phyloP scores from a whole-genome alignment of 2,329 filamentous ascomycete genomes.

The Neonectria punicea region DNA sequence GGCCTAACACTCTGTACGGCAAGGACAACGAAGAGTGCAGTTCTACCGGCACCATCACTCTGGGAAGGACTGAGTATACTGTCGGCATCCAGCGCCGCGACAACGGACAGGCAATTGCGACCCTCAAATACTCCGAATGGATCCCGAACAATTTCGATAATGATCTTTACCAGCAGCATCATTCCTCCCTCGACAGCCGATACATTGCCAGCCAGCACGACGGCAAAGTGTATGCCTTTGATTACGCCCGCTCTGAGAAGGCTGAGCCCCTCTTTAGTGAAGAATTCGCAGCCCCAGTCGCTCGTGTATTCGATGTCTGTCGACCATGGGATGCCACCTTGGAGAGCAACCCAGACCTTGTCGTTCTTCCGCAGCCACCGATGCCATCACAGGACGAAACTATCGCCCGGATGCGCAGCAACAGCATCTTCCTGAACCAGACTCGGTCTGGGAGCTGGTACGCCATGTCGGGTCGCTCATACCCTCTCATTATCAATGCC shows the following conservation, averaged over 20 bases:
- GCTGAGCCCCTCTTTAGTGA: constrained; percentile 71
- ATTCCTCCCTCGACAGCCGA: constrained; percentile 81
- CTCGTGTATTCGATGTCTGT: constrained; percentile 88
- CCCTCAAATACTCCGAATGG: constrained; percentile 94
- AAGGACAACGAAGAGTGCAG: constrained; percentile 80
- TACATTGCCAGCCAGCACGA: constrained; percentile 91
- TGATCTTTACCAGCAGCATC: constrained; percentile 87
- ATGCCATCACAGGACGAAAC: constrained; percentile 67
- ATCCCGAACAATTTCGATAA: constrained; percentile 89
- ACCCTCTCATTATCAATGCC: constrained; percentile 84
- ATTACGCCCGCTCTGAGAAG: constrained; percentile 67
- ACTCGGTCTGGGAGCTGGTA: constrained; percentile 93
- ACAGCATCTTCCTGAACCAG: constrained; percentile 85
- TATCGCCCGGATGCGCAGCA: constrained; percentile 63
- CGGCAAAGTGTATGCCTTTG: constrained; percentile 83
- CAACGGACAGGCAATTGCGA: constrained; percentile 82
- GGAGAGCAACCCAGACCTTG: constrained; percentile 78
- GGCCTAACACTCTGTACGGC: constrained; percentile 73
- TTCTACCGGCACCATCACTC: constrained; percentile 80
- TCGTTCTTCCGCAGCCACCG: constrained; percentile 86
- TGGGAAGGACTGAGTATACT: constrained; percentile 90
- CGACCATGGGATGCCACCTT: constrained; percentile 72
- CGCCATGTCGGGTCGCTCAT: constrained; percentile 86
- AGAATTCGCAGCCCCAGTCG: constrained; percentile 80
- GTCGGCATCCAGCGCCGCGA: constrained; percentile 83